Percentiles rank a stretch among this genome's conserved stretches.
Evolutionary conservation across 768 basidiomycete species (phyloP).

Genomic region (Mycena kentingensis): DNA sequence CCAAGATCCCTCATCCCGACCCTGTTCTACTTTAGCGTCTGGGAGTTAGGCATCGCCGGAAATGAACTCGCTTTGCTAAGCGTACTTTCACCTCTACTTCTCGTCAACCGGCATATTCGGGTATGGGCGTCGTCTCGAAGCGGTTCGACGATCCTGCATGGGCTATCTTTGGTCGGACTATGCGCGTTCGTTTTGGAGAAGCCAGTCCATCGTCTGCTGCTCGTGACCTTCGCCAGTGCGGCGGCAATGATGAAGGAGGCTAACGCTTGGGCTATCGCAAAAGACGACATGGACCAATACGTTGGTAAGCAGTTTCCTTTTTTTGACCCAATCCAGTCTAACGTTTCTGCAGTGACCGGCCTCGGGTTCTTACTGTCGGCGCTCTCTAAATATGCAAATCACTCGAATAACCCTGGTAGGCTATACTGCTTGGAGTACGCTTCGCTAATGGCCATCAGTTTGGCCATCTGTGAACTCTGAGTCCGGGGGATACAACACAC

Average conservation of each 20-base stretch:
- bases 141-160: conserved; percentile 52
- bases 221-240: conserved; percentile 57
- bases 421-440: conserved; percentile 11
- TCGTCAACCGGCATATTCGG: conserved; percentile 49
- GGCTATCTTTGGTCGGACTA: conserved; percentile 53
- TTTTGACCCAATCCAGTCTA: neutral
- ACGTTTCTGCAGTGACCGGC: conserved; percentile 51
- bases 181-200: conserved; percentile 53
- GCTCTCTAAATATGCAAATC: conserved; percentile 73
- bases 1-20: conserved; percentile 74
- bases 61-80: conserved; percentile 75
- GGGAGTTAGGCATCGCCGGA: conserved; percentile 85
- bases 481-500: conserved; percentile 71
- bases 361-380: conserved; percentile 68
- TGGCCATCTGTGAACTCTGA: conserved; percentile 75
- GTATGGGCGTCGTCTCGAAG: conserved; percentile 47
- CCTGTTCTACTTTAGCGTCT: conserved; percentile 90
- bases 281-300: too few species aligned
- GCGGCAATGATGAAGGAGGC: conserved; percentile 50
- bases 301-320: too few species aligned
- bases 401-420: conserved; percentile 84
- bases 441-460: conserved; percentile 43
- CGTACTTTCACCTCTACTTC: conserved; percentile 67
- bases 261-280: conserved; percentile 53
- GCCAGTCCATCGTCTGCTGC: conserved; percentile 56